phyloP scores from a whole-genome alignment of 2,329 filamentous ascomycete genomes.

The Fusarium setosum region DNA sequence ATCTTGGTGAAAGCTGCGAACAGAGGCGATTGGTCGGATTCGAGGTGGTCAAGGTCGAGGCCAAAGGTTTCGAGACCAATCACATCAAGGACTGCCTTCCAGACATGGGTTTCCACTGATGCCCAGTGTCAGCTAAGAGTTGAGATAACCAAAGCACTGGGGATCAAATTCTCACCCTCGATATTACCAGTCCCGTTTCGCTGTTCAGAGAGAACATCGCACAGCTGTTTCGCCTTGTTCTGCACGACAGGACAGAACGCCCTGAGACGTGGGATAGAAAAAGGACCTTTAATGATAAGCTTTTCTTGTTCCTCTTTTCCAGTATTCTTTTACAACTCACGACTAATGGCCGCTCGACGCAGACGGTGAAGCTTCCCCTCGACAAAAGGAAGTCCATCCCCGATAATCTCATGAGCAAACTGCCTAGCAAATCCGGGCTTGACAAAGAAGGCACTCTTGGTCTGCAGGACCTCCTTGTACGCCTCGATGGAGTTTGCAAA shows the following conservation, averaged over 20 bases:
- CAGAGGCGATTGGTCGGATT: slow-evolving; percentile 38
- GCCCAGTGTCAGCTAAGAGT: background rate
- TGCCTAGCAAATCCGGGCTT: slow-evolving; percentile 41
- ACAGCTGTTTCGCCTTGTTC: slow-evolving; percentile 48
- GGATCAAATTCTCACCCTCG: slow-evolving; percentile 25
- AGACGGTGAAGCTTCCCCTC: slow-evolving; percentile 50
- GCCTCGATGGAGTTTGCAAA: slow-evolving; percentile 41
- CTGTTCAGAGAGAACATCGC: slow-evolving; percentile 30
- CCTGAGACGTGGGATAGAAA: slow-evolving; percentile 45
- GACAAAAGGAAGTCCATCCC: slow-evolving; percentile 49
- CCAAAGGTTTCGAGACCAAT: slow-evolving; percentile 49
- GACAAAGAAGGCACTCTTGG: slow-evolving; percentile 40
- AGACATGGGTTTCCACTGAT: slow-evolving; percentile 43
- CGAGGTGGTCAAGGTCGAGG: slow-evolving; percentile 49
- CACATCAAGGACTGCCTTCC: slow-evolving; percentile 49
- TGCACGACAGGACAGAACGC: slow-evolving; percentile 46
- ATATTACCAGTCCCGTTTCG: slow-evolving; percentile 20
- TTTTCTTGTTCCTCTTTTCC: background rate
- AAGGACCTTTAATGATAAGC: slow-evolving; percentile 39
- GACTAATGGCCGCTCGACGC: slow-evolving; percentile 49
- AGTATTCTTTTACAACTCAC: slow-evolving; percentile 19
- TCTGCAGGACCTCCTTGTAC: slow-evolving; percentile 42
- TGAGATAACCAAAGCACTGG: background rate
- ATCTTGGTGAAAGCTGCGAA: slow-evolving; percentile 35
- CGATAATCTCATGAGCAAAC: slow-evolving; percentile 41